A percentile compares a stretch with the other conserved stretches of the same genome.
These are phyloP conservation scores for Phanerochaete carnosa DNA, from an alignment of 768 basidiomycete species.

Conservation along the genomic window DNA sequence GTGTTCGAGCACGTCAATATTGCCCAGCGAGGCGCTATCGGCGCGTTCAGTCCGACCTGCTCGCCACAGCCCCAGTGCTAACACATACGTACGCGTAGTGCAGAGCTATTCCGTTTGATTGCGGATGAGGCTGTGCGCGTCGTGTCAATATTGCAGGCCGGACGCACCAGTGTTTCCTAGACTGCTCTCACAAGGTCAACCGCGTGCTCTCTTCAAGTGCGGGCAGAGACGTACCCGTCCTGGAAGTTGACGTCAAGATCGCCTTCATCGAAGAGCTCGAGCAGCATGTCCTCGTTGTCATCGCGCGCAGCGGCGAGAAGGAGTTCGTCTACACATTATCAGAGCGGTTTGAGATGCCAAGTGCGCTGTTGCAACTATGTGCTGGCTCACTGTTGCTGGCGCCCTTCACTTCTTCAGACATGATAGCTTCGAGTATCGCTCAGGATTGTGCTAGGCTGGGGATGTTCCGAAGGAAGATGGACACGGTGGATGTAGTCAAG, in stretches of 20 bases:
- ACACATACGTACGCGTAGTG: slow-evolving; percentile 64
- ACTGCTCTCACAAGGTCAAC: slow-evolving; percentile 18
- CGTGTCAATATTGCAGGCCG: not conserved
- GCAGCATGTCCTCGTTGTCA: slow-evolving; percentile 69
- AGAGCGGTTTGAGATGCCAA: not conserved
- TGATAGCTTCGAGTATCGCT: not conserved
- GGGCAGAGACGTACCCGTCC: slow-evolving; percentile 61
- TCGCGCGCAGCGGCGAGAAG: slow-evolving; percentile 68
- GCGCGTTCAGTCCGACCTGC: not conserved
- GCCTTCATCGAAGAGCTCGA: slow-evolving; percentile 54
- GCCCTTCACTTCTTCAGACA: slow-evolving; percentile 14
- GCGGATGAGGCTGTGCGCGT: not conserved
- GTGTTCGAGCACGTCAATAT: slow-evolving; percentile 62
- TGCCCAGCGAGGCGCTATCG: slow-evolving; percentile 51
- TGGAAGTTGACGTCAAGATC: slow-evolving; percentile 69
- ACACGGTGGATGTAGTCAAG: slow-evolving; percentile 20
- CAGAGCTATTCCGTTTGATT: slow-evolving; percentile 40
- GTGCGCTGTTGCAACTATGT: not conserved
- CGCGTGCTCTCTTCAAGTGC: not conserved
- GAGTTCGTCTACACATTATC: slow-evolving; percentile 51
- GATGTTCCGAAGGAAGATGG: not conserved
- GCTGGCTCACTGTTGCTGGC: slow-evolving; percentile 20
- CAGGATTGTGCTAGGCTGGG: not conserved
- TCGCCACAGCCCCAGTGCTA: not conserved
- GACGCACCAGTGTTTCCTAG: slow-evolving; percentile 78